These are phyloP conservation scores for Chalaropsis thielavioides DNA, from an alignment of 2,329 filamentous ascomycete genomes.

Conservation along the genomic window DNA sequence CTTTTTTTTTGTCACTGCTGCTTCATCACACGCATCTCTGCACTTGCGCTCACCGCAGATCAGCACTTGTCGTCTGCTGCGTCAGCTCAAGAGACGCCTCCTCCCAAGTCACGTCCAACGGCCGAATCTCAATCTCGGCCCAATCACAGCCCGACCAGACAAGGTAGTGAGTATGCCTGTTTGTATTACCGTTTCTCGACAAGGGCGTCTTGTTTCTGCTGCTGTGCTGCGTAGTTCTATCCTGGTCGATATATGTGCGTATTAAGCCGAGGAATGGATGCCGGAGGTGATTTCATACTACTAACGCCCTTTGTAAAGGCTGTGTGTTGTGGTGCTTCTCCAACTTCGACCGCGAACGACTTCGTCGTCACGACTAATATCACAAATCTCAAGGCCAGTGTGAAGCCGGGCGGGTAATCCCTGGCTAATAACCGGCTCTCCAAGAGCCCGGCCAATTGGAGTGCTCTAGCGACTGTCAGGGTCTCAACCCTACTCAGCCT, in stretches of 20 bases:
- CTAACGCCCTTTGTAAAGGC: background rate
- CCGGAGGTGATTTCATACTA: too few relatives aligned
- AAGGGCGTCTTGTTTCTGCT: background rate
- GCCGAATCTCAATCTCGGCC: background rate
- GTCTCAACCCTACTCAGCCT: too few relatives aligned
- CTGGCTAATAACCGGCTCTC: too few relatives aligned
- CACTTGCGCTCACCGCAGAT: background rate
- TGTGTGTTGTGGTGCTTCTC: background rate
- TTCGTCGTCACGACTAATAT: background rate
- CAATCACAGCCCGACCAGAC: background rate
- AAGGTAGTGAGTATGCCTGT: background rate
- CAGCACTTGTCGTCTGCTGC: background rate
- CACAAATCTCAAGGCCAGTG: background rate
- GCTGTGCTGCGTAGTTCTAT: background rate
- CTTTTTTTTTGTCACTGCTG: too few relatives aligned
- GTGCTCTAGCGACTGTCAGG: background rate
- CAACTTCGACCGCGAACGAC: background rate
- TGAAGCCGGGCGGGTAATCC: background rate
- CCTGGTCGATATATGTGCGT: background rate
- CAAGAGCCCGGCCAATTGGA: too few relatives aligned
- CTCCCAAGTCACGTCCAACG: background rate
- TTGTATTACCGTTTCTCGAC: background rate
- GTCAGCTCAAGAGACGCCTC: background rate
- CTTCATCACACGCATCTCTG: too few relatives aligned
- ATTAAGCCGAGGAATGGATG: background rate